Conservation (phyloP, 257 asterid species). For the Solanum ossicruentum region DNA sequence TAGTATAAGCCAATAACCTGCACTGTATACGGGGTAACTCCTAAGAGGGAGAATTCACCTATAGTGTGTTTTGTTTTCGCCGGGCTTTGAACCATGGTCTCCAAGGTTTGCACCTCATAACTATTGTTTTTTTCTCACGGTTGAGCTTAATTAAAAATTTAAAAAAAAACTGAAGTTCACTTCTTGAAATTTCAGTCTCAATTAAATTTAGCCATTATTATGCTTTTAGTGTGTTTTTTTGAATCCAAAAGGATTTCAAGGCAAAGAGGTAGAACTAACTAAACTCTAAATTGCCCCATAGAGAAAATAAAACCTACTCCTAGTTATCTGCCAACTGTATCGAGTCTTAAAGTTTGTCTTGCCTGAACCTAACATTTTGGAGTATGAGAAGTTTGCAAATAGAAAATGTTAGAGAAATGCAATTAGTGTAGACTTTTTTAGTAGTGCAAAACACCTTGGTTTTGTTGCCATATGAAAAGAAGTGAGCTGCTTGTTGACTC, state of each 20-base stretch:
- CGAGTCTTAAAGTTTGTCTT: not conserved
- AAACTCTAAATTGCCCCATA: not conserved
- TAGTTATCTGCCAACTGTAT: not conserved
- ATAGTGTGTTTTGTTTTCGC: not conserved
- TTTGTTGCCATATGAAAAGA: not conserved
- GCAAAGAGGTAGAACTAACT: not conserved
- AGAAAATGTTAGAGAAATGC: not conserved
- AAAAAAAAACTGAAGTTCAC: not conserved
- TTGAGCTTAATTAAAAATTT: not conserved
- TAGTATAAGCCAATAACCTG: not conserved
- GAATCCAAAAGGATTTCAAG: not conserved
- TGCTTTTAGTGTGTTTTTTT: not conserved
- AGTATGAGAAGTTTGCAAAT: not conserved
- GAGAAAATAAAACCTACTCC: not conserved
- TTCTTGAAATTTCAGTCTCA: not conserved
- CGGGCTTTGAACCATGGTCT: not conserved
- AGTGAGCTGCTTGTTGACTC: not conserved
- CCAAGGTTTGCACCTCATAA: not conserved
- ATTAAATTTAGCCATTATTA: not conserved
- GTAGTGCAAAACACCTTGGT: not conserved
- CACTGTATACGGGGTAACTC: not conserved
- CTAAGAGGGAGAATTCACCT: not conserved
- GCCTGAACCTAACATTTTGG: not conserved
- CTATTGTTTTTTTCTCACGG: not conserved
- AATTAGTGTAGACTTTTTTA: not conserved